Percentiles rank a stretch among this genome's conserved stretches.
phyloP scores from a whole-genome alignment of 257 asterid genomes.

The Knoxia roxburghii region DNA sequence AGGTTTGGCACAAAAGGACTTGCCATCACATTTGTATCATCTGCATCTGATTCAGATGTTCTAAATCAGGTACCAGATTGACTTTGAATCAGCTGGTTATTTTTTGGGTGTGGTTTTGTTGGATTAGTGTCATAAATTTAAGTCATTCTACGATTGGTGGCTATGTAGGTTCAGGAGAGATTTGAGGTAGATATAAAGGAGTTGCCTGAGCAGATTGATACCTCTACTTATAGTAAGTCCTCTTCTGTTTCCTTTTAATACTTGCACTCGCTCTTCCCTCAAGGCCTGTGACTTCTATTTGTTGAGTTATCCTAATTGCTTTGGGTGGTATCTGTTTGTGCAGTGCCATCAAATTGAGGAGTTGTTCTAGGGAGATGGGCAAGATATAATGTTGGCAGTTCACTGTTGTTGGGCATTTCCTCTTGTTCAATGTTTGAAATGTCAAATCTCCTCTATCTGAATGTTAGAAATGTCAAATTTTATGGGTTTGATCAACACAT shows the following conservation, averaged over 20 bases:
- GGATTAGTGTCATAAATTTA: not conserved
- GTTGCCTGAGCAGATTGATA: slow-evolving; percentile 83
- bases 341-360: too few species aligned
- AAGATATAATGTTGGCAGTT: too few species aligned
- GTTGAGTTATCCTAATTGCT: too few species aligned
- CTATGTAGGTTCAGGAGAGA: slow-evolving; percentile 79
- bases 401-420: too few species aligned
- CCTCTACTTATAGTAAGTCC: slow-evolving; percentile 77
- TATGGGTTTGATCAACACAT: too few species aligned
- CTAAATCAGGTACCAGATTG: slow-evolving; percentile 68
- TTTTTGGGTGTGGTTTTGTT: not conserved
- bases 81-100: not conserved
- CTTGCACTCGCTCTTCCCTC: too few species aligned
- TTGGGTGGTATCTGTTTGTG: too few species aligned
- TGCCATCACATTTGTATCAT: slow-evolving; percentile 87
- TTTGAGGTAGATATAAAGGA: slow-evolving; percentile 78
- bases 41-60: slow-evolving; percentile 91
- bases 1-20: slow-evolving; percentile 94
- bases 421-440: too few species aligned
- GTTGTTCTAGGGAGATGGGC: too few species aligned
- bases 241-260: not conserved
- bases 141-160: slow-evolving; percentile 1
- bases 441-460: too few species aligned
- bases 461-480: too few species aligned
- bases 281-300: too few species aligned